These are phyloP conservation scores for Panus rudis DNA, from an alignment of 768 basidiomycete genomes.

Conservation along the genomic window DNA sequence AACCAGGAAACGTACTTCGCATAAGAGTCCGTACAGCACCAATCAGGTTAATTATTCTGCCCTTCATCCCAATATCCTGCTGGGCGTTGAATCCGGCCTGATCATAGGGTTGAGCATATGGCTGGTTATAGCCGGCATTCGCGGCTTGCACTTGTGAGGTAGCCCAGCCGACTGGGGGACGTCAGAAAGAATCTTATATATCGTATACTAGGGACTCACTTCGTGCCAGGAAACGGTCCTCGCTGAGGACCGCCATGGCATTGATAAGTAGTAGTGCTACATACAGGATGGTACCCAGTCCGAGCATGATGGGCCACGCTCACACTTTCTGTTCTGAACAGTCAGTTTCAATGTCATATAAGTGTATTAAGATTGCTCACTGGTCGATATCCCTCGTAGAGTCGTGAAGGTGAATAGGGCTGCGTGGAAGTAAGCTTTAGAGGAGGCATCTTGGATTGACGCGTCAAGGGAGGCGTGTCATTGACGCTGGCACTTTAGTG, in stretches of 20 bases:
- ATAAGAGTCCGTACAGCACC: constrained; percentile 93
- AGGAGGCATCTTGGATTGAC: too few species aligned
- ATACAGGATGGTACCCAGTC: constrained; percentile 74
- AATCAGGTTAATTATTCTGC: constrained; percentile 85
- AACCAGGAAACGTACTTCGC: constrained; percentile 68
- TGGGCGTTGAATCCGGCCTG: constrained; percentile 49
- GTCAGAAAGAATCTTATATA: constrained; percentile 14
- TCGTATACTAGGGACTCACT: constrained; percentile 45
- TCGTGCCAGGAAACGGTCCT: constrained; percentile 91
- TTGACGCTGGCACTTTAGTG: too few species aligned
- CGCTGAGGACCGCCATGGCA: constrained; percentile 90
- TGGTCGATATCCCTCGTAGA: too few species aligned
- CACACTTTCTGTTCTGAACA: too few species aligned
- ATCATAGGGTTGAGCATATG: constrained; percentile 67
- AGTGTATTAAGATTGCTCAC: too few species aligned
- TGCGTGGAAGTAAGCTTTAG: too few species aligned
- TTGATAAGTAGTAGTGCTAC: constrained; percentile 85
- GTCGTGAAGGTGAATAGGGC: too few species aligned
- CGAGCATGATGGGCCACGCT: constrained; percentile 34
- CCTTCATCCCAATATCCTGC: constrained; percentile 68
- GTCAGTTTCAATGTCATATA: too few species aligned
- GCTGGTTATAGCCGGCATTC: constrained; percentile 54
- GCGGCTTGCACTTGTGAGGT: constrained; percentile 53
- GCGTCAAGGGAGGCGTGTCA: too few species aligned
- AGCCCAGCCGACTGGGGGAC: constrained; percentile 78